Evolutionary conservation across 306 rosid genomes (phyloP).

Genomic region (Carpinus viminea): DNA sequence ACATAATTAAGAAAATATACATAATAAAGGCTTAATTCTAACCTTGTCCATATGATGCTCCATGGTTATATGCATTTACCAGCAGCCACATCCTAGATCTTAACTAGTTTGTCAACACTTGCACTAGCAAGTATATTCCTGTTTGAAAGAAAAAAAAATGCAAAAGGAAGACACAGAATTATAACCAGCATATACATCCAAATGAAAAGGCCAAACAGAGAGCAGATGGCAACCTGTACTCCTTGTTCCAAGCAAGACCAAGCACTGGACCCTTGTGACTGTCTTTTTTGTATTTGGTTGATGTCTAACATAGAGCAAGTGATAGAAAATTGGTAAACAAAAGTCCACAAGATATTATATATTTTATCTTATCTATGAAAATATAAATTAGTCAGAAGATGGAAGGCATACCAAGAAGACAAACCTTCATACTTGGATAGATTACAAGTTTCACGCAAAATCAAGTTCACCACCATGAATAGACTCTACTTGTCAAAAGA

Average conservation of each 20-base stretch:
- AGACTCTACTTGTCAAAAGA: too few species aligned
- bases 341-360: conserved; percentile 3
- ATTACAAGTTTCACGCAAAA: too few species aligned
- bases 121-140: conserved; percentile 94
- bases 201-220: conserved; percentile 10
- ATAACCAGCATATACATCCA: conserved; percentile 11
- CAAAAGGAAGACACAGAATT: conserved; percentile 7
- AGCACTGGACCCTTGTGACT: conserved; percentile 90
- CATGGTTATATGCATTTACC: conserved; percentile 78
- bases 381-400: too few species aligned
- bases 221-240: conserved; percentile 50
- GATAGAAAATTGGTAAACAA: conserved; percentile 26
- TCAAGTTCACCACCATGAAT: too few species aligned
- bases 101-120: conserved; percentile 82
- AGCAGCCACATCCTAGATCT: conserved; percentile 83
- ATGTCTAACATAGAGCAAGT: conserved; percentile 46
- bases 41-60: conserved; percentile 92
- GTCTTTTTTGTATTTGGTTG: conserved; percentile 64
- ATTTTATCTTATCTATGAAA: not conserved
- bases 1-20: not conserved
- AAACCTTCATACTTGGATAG: too few species aligned
- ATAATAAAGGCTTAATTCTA: conserved; percentile 23
- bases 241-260: conserved; percentile 97
- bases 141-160: conserved; percentile 15
- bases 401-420: too few species aligned